These are phyloP conservation scores for Apiospora phragmitis DNA, from an alignment of 2,329 filamentous ascomycete species.

Conservation along the genomic window DNA sequence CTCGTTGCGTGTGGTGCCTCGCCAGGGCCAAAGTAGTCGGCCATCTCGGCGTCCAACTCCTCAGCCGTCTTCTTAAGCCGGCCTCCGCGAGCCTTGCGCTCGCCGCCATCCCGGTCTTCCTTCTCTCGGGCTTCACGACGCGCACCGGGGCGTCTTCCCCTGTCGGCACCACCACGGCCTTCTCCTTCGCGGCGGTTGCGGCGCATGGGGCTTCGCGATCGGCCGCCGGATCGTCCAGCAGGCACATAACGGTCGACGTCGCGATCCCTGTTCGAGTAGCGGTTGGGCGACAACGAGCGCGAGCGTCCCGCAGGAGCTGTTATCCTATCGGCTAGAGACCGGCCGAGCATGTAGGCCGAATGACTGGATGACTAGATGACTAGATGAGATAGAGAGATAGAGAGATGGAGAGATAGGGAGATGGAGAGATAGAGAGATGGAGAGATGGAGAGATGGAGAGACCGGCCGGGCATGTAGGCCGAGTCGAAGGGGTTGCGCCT, in stretches of 20 bases:
- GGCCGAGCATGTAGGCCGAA: conserved; percentile 57
- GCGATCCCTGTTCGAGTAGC: conserved; percentile 52
- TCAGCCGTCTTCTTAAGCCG: conserved; percentile 84
- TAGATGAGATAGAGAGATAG: no score
- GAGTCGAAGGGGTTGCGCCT: conserved; percentile 58
- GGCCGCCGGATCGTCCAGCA: conserved; percentile 47
- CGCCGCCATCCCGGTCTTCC: conserved; percentile 40
- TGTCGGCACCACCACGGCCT: conserved; percentile 31
- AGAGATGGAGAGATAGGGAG: no score
- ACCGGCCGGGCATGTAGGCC: no score
- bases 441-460: no score
- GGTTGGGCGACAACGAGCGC: conserved; percentile 59
- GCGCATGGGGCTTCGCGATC: conserved; percentile 62
- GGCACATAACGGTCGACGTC: conserved; percentile 82
- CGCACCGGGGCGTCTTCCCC: conserved; percentile 41
- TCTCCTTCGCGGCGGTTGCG: conserved; percentile 45
- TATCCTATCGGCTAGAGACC: conserved; percentile 62
- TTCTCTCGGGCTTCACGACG: conserved; percentile 44
- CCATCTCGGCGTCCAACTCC: conserved; percentile 95
- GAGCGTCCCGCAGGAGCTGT: conserved; percentile 57
- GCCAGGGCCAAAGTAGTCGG: conserved; percentile 75
- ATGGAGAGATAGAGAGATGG: no score
- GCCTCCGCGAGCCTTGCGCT: conserved; percentile 48
- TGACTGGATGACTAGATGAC: no score
- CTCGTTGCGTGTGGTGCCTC: conserved; percentile 37